Conservation (phyloP, 2,329 filamentous ascomycete genomes). For the Pestalotiopsis sp. region DNA sequence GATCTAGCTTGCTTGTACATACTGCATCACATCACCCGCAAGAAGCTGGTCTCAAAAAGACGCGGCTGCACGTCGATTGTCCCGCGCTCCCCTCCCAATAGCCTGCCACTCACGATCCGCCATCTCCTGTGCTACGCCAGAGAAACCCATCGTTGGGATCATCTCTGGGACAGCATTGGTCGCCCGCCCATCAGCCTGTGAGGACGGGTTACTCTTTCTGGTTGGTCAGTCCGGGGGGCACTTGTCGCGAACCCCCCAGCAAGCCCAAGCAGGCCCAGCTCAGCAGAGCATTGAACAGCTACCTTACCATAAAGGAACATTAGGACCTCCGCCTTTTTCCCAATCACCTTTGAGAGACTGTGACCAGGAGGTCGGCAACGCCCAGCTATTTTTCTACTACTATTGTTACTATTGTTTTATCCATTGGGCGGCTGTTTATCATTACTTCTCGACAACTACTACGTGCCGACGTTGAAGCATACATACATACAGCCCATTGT, state of each 20-base stretch:
- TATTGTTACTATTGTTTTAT: too few species aligned
- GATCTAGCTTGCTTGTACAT: background rate
- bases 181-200: background rate
- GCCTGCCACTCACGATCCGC: background rate
- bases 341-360: background rate
- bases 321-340: background rate
- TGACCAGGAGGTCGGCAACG: background rate
- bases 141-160: conserved; percentile 3
- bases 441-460: background rate
- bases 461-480: too few species aligned
- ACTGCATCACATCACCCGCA: background rate
- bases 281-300: background rate
- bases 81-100: conserved; percentile 7
- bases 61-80: conserved; percentile 14
- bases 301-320: conserved; percentile 9
- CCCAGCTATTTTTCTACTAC: background rate
- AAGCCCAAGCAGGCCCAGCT: background rate
- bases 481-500: too few species aligned
- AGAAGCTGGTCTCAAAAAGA: background rate
- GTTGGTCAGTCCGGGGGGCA: conserved; percentile 11
- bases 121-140: background rate
- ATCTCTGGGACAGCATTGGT: conserved; percentile 4
- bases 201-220: conserved; percentile 11
- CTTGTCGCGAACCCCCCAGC: background rate
- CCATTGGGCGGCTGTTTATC: background rate